Evolutionary conservation across 192 early-diverging fungal species (phyloP).

Genomic region (Backusella mclennaniae): DNA sequence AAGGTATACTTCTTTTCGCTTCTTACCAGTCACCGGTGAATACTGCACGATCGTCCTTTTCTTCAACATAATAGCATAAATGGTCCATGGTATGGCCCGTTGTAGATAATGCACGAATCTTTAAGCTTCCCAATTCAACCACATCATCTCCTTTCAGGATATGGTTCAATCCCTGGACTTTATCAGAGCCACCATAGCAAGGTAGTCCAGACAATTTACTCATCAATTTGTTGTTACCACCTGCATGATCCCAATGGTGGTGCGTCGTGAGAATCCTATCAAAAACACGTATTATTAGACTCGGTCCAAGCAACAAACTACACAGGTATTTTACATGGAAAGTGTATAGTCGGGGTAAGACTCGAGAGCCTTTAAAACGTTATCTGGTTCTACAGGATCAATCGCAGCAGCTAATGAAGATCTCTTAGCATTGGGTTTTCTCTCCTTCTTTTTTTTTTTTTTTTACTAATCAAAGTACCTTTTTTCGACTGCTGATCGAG

Average conservation of each 20-base stretch:
- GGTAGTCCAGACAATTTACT: neutral
- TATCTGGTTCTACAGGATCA: constrained; percentile 37
- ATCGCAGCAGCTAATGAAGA: constrained; percentile 23
- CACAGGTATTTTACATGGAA: constrained; percentile 8
- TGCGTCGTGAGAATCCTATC: constrained; percentile 39
- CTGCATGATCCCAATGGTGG: constrained; percentile 42
- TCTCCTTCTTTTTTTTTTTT: neutral
- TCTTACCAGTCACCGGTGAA: constrained; percentile 35
- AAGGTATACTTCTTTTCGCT: no score
- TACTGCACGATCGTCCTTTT: constrained; percentile 22
- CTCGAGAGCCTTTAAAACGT: constrained; percentile 24
- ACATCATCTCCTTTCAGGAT: constrained; percentile 19
- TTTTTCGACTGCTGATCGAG: constrained; percentile 32
- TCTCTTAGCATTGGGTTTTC: neutral
- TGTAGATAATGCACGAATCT: constrained; percentile 26
- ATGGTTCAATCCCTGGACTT: constrained; percentile 20
- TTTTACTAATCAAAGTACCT: constrained; percentile 7
- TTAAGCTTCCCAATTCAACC: constrained; percentile 23
- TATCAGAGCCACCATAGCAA: constrained; percentile 28
- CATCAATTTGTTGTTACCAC: constrained; percentile 32
- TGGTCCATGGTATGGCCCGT: constrained; percentile 35
- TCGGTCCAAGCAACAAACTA: no score
- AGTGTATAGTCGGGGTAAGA: constrained; percentile 24
- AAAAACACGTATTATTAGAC: neutral
- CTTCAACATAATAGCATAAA: constrained; percentile 31